These are phyloP conservation scores for Mycena capillaripes DNA, from an alignment of 768 basidiomycete species.

Conservation along the genomic window DNA sequence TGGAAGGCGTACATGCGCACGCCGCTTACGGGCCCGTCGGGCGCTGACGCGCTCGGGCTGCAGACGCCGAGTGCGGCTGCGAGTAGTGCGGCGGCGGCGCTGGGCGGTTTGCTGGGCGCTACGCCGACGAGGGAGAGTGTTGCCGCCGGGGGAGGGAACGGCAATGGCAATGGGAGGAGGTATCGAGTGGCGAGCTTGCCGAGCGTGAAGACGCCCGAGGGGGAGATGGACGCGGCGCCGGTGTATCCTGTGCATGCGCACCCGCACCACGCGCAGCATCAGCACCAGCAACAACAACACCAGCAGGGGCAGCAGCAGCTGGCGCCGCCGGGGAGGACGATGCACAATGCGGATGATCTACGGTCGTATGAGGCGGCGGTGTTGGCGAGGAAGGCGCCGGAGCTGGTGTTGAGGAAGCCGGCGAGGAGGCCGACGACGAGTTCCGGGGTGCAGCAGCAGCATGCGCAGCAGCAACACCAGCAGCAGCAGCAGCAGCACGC, in stretches of 20 bases:
- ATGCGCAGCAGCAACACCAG: background rate
- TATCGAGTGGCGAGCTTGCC: constrained; percentile 78
- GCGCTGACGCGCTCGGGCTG: constrained; percentile 37
- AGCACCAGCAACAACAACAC: too few relatives aligned
- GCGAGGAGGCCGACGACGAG: constrained; percentile 65
- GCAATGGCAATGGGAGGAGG: constrained; percentile 48
- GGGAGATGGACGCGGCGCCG: constrained; percentile 42
- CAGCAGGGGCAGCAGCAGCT: too few relatives aligned
- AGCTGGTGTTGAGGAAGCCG: constrained; percentile 56
- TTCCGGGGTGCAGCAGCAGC: constrained; percentile 38
- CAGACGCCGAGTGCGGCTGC: constrained; percentile 31
- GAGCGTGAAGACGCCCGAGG: constrained; percentile 74
- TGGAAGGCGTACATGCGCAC: constrained; percentile 85
- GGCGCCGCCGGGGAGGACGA: constrained; percentile 46
- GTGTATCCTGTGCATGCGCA: constrained; percentile 23
- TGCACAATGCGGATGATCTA: constrained; percentile 72
- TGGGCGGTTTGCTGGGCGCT: constrained; percentile 7
- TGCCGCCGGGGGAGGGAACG: background rate
- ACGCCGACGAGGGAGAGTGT: constrained; percentile 1
- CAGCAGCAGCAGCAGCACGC: background rate
- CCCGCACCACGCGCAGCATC: constrained; percentile 22
- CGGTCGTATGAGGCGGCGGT: constrained; percentile 83
- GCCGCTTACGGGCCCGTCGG: constrained; percentile 62
- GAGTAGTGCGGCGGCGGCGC: constrained; percentile 9
- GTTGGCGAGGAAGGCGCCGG: constrained; percentile 73